Evolutionary conservation across 139 green algal genomes (phyloP), one percentile per base, ranked within the genome.

Genomic region (Spirogloea muscicola): DNA sequence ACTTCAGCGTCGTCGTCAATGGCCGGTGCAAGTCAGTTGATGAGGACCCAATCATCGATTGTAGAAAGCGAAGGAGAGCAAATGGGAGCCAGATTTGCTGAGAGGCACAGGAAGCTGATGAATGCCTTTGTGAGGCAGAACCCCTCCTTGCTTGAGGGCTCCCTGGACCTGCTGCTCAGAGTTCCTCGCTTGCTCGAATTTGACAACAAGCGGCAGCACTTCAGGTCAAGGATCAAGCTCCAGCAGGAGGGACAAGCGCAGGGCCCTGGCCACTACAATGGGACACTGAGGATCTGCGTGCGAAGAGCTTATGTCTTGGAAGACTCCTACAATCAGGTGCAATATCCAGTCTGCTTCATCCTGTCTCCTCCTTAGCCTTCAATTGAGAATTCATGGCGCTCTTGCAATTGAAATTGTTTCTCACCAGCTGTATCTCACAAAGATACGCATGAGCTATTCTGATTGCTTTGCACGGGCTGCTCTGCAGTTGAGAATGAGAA

Each of bases 181-280:
- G 82, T 77, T 25, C 90, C 93, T 18, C 81, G 85, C 42, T 86
- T 98, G 41, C 85, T 98, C 36, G 94, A 98, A 68, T 98, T 98
- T 85, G 92, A 97, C 84, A 97, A 97, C 87, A 98, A 98, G 90
- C 86, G 91, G 33, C 68, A 87, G 3, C 91, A 89, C 80, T 95
- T 96, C 86, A 83, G 87, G 55, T 40, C 34, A 1, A 37, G 62
- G 48, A 82, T 86, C 25, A 27, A 40, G 34, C 70, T 77, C 58
- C 78, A 66, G 34, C 68, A 86, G 16, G 80, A 82, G 38, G 40
- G 83, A 2, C 51, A 86, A 2, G 37, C 41, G 18, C 63, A n/a
- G n/a, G n/a, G n/a, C n/a, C n/a, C n/a, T n/a, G 37, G 31, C 13
- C 63, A 80, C n/a, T 61, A 74, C 33, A 49, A 74, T n/a, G 64